A percentile compares a stretch with the other conserved stretches of the same genome.
Conservation (phyloP, 164 flowering plant genomes). For the Macadamia tetraphylla region DNA sequence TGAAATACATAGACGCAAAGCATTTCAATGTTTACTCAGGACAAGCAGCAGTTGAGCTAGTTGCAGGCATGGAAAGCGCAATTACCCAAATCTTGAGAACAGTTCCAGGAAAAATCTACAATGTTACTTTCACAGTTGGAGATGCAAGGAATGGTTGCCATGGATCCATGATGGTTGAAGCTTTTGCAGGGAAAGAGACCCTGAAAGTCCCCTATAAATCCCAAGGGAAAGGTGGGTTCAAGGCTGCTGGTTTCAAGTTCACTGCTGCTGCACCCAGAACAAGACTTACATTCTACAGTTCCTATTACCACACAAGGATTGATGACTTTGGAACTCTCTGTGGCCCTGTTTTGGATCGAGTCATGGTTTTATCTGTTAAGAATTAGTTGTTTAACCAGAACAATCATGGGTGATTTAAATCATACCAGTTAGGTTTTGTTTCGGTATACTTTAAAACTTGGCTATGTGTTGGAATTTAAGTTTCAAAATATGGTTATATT, state of each 20-base stretch:
- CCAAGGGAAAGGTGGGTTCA: background rate
- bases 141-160: background rate
- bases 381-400: no score
- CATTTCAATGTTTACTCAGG: slow-evolving; percentile 3
- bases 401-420: no score
- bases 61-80: background rate
- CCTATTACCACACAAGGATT: background rate
- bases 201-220: background rate
- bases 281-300: no score
- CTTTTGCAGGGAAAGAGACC: background rate
- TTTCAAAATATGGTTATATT: no score
- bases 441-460: no score
- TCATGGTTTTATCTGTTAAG: background rate
- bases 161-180: background rate
- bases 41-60: background rate
- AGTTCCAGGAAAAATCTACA: background rate
- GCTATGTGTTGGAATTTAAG: no score
- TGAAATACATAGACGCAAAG: slow-evolving; percentile 1
- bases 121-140: no score
- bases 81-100: background rate
- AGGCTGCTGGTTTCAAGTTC: background rate
- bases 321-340: background rate
- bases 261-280: no score
- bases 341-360: background rate
- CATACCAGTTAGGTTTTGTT: no score